These are phyloP conservation scores for Colletotrichum sp. DNA, from an alignment of 2,329 filamentous ascomycete species.

Conservation along the genomic window DNA sequence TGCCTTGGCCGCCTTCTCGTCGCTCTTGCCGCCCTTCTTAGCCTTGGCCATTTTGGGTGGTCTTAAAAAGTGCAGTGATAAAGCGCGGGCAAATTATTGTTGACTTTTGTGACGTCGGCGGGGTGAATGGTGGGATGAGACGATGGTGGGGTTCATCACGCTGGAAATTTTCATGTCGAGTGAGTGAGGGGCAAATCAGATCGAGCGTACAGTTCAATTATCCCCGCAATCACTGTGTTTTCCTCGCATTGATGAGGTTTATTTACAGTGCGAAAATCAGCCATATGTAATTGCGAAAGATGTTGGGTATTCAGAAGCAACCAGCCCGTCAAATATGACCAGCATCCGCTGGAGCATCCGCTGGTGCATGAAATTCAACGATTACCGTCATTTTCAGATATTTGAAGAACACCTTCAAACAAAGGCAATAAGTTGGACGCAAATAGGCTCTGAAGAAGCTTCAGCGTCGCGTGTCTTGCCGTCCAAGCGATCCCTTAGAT, in stretches of 20 bases:
- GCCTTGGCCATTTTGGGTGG: constrained; percentile 51
- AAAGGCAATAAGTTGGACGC: not conserved
- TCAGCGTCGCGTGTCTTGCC: constrained; percentile 1
- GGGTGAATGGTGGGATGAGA: constrained; percentile 10
- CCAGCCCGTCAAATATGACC: not conserved
- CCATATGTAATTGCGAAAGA: not conserved
- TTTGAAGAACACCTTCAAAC: not conserved
- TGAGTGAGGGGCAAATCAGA: constrained; percentile 10
- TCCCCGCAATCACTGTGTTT: constrained; percentile 7
- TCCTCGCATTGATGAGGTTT: not conserved
- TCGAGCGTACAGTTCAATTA: not conserved
- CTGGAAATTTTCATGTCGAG: constrained; percentile 11
- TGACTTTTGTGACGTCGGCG: constrained; percentile 18
- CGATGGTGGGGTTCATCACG: constrained; percentile 17
- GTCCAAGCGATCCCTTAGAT: not conserved
- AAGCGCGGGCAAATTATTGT: not conserved
- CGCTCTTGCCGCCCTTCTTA: constrained; percentile 49
- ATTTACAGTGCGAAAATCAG: not conserved
- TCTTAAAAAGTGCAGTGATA: not conserved
- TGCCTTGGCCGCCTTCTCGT: constrained; percentile 57
- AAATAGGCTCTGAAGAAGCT: not conserved
- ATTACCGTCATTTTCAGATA: not conserved
- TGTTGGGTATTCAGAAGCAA: not conserved
- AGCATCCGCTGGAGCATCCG: not conserved
- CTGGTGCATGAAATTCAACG: not conserved